phyloP scores from a whole-genome alignment of 257 asterid genomes.

The Nemophila menziesii region DNA sequence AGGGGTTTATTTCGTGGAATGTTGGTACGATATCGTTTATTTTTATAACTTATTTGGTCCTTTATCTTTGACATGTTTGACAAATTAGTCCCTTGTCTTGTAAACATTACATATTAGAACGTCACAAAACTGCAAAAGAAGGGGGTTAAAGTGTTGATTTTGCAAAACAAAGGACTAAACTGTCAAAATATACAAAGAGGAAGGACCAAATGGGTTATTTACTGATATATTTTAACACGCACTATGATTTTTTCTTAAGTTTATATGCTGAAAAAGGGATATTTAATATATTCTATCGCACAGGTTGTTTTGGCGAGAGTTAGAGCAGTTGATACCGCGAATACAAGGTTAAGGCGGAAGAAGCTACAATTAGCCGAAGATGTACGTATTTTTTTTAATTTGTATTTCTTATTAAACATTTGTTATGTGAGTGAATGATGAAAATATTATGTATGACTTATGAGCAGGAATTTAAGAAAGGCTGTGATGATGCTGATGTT shows the following conservation, averaged over 20 bases:
- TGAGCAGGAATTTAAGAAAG: constrained; percentile 7
- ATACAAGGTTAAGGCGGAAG: constrained; percentile 21
- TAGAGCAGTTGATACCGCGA: constrained; percentile 13
- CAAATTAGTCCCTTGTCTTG: no score
- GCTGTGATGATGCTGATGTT: constrained; percentile 12
- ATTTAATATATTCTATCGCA: background rate
- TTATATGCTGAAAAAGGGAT: background rate
- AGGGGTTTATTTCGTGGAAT: constrained; percentile 12
- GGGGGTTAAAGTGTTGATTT: no score
- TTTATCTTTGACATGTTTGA: background rate
- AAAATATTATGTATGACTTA: constrained; percentile 4
- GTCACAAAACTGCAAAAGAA: no score
- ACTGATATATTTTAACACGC: no score
- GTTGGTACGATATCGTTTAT: constrained; percentile 8
- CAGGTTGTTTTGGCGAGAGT: constrained; percentile 14
- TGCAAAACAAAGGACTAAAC: no score
- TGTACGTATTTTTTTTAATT: constrained; percentile 17
- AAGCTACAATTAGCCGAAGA: constrained; percentile 13
- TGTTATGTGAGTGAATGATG: background rate
- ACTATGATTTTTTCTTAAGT: background rate
- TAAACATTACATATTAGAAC: no score
- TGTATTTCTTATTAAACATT: background rate
- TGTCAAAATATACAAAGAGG: no score
- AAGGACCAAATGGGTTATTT: no score
- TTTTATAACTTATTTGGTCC: background rate